A percentile compares a stretch with the other conserved stretches of the same genome.
Evolutionary conservation across 768 basidiomycete genomes (phyloP).

Genomic region (Cyclocybe aegerita): DNA sequence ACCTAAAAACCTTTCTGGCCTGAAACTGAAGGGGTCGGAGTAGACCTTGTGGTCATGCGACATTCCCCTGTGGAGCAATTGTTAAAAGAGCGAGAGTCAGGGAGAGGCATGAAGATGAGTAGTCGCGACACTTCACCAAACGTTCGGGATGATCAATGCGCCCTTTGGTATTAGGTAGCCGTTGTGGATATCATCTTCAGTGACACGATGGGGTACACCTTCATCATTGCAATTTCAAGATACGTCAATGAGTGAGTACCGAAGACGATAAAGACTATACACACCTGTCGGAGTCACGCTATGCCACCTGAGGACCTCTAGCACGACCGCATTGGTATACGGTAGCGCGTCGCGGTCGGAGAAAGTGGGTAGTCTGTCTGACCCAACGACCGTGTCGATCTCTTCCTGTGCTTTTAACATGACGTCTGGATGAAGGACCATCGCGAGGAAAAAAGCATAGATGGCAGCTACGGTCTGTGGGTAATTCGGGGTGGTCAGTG

Average conservation of each 20-base stretch:
- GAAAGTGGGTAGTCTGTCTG: slow-evolving; percentile 36
- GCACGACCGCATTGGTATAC: slow-evolving; percentile 37
- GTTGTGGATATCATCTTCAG: slow-evolving; percentile 57
- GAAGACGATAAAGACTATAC: background rate
- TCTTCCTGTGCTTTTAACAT: slow-evolving; percentile 40
- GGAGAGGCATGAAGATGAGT: background rate
- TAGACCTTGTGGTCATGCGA: slow-evolving; percentile 34
- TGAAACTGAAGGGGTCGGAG: slow-evolving; percentile 42
- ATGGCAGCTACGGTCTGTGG: slow-evolving; percentile 38
- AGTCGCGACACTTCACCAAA: slow-evolving; percentile 35
- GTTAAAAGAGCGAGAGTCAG: background rate
- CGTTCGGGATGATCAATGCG: slow-evolving; percentile 47
- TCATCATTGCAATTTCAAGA: background rate
- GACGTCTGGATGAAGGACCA: slow-evolving; percentile 37
- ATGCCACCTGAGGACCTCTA: slow-evolving; percentile 38
- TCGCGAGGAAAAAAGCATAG: slow-evolving; percentile 39
- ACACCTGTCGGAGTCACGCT: slow-evolving; percentile 30
- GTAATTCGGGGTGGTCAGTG: background rate
- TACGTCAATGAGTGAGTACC: background rate
- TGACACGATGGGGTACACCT: slow-evolving; percentile 55
- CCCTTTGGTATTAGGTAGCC: slow-evolving; percentile 64
- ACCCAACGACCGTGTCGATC: slow-evolving; percentile 40
- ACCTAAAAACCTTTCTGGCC: slow-evolving; percentile 48
- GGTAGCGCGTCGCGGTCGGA: slow-evolving; percentile 39
- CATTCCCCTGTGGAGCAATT: slow-evolving; percentile 31